Base-by-base conservation (phyloP, 306 rosid species). In the Citrullus mucosospermus region DNA sequence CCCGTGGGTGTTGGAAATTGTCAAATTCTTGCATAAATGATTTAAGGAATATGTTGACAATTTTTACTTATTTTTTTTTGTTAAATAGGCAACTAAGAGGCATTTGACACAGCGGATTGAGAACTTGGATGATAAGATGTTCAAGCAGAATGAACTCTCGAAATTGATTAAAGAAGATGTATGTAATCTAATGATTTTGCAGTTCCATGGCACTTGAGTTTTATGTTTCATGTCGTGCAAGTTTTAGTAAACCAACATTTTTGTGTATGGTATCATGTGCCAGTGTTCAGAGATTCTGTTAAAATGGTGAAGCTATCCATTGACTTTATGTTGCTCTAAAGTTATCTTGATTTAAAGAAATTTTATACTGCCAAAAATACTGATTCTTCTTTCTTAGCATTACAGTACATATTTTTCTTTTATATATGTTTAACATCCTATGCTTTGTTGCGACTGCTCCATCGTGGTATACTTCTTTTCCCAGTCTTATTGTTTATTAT, bases 81-180 rank as follows among this genome's bases (percentile, higher is more conserved):
- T 71, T 88, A 80, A 34, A 66, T 88, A 96, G 99, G 91, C 91
- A 69, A 87, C 97, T 72, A 93, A 93, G 94, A 90, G 88, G 91
- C 99, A 96, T 86, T 90, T 96, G 86, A 96, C 96, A 0, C 97
- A 96, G 85, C 89, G 97, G 83, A 90, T 96, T 76, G 92, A 90
- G 83, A 88, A 91, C 82, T 81, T 96, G 86, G 97, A 89, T 78
- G 97, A 96, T 84, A 92, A 91, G 88, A 83, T 93, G 96, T 78
- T 75, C 82, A 91, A 90, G 85, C 99, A 91, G 86, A 91, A 87
- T 74, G 90, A 91, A 79, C 87, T 90, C 72, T 77, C 93, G 70
- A 88, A 82, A 81, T 56, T 84, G 77, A 90, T 91, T 70, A 86
- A 89, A 88, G 88, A 88, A 70, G 93, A 90, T 36, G 98, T 96